phyloP scores from a whole-genome alignment of 768 basidiomycete species.

The Russula earlei region DNA sequence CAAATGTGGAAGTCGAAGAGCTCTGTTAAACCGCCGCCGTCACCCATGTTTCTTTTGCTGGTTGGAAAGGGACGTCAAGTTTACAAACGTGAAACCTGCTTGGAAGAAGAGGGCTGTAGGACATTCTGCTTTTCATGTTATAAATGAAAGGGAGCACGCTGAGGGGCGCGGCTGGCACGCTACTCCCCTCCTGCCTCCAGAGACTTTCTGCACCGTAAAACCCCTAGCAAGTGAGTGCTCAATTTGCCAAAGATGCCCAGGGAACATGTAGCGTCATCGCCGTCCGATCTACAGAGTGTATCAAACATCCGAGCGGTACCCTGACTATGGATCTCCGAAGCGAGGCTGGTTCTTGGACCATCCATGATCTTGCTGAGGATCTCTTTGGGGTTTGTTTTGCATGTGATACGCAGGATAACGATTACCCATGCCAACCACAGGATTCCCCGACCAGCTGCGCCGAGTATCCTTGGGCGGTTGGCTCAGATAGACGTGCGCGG shows the following conservation, averaged over 20 bases:
- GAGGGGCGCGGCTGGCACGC: constrained; percentile 7
- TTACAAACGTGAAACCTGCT: constrained; percentile 12
- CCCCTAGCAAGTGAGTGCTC: constrained; percentile 8
- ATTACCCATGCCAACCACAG: background rate
- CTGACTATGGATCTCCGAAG: constrained; percentile 8
- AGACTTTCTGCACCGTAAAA: background rate
- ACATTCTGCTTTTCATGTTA: constrained; percentile 10
- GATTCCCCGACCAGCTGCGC: background rate
- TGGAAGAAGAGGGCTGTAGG: constrained; percentile 10
- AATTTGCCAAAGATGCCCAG: constrained; percentile 2
- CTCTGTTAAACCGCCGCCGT: background rate
- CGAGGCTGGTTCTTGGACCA: background rate
- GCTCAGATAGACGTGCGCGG: background rate
- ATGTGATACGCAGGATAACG: background rate
- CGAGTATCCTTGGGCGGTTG: background rate
- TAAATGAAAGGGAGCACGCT: constrained; percentile 13
- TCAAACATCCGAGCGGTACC: background rate
- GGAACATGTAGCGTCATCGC: background rate
- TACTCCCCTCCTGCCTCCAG: constrained; percentile 10
- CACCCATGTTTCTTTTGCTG: constrained; percentile 5
- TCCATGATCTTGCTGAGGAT: constrained; percentile 1
- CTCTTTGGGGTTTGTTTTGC: constrained; percentile 2
- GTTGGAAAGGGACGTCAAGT: constrained; percentile 8
- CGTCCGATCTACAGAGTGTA: background rate
- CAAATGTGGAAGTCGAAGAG: constrained; percentile 9